Percentiles rank a stretch among this genome's conserved stretches.
These are phyloP conservation scores for Pseudogymnoascus sp. DNA, from an alignment of 2,329 filamentous ascomycete species.

Conservation along the genomic window DNA sequence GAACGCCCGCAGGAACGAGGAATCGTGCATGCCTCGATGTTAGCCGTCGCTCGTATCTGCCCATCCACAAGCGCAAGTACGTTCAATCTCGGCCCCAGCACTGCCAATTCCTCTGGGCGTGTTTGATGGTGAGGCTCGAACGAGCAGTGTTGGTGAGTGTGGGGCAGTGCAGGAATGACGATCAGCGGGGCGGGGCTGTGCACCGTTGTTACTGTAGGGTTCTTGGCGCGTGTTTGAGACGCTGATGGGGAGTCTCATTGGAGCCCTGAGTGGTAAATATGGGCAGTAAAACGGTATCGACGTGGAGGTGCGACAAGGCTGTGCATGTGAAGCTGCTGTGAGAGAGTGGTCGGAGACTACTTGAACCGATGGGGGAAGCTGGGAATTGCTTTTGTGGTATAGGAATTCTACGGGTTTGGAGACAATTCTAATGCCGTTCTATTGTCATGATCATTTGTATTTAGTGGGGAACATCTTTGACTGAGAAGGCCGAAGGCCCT, in stretches of 20 bases:
- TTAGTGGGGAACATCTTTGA: not conserved
- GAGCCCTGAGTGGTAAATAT: not conserved
- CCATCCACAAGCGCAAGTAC: not conserved
- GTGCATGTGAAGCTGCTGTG: not conserved
- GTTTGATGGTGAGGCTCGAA: not conserved
- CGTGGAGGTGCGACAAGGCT: not conserved
- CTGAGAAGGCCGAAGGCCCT: not conserved
- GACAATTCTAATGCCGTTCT: too few species aligned
- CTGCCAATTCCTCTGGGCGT: not conserved
- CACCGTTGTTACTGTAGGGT: not conserved
- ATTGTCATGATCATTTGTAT: not conserved
- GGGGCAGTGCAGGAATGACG: not conserved
- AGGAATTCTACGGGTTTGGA: not conserved
- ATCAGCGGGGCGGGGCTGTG: constrained; percentile 5
- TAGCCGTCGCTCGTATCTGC: not conserved
- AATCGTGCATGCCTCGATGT: not conserved
- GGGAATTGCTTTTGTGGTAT: not conserved
- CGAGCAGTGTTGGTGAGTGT: not conserved
- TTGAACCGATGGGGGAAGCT: not conserved
- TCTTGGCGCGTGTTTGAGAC: not conserved
- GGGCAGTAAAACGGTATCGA: not conserved
- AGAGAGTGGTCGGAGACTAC: not conserved
- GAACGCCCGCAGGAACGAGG: not conserved
- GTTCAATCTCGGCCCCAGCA: not conserved
- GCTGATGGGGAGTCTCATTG: not conserved